Conservation (phyloP, 352 stramenopile species). For the Phytophthora syringae region DNA sequence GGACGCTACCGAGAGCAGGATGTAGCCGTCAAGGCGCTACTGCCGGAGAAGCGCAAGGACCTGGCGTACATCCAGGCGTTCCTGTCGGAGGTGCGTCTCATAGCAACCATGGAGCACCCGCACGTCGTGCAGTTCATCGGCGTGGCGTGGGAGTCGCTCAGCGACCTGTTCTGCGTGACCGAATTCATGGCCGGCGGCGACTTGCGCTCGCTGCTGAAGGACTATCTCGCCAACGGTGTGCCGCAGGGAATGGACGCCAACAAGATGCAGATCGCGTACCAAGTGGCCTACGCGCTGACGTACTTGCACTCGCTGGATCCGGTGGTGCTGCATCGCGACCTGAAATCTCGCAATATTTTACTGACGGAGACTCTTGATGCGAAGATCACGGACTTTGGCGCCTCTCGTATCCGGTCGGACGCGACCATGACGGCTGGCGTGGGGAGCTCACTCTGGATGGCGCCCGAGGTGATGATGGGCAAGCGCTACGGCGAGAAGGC, state of each 20-base stretch:
- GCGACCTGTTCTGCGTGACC: conserved; percentile 47
- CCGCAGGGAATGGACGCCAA: conserved; percentile 28
- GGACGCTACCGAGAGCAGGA: conserved; percentile 42
- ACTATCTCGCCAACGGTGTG: conserved; percentile 19
- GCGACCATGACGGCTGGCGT: too few relatives aligned
- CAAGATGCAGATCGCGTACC: conserved; percentile 43
- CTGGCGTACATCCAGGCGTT: conserved; percentile 46
- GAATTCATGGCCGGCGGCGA: conserved; percentile 61
- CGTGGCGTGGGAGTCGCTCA: conserved; percentile 56
- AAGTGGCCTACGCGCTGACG: conserved; percentile 39
- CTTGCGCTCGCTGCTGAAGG: conserved; percentile 44
- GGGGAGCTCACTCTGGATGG: too few relatives aligned
- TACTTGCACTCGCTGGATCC: conserved; percentile 35
- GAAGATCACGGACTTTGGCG: conserved; percentile 62
- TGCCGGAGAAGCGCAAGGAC: conserved; percentile 46
- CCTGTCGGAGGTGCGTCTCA: conserved; percentile 48
- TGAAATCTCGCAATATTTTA: conserved; percentile 73
- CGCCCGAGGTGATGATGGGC: too few relatives aligned
- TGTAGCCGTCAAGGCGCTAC: conserved; percentile 50
- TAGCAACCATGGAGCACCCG: conserved; percentile 50
- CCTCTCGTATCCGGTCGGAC: too few relatives aligned
- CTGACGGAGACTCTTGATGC: conserved; percentile 43
- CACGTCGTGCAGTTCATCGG: too few relatives aligned
- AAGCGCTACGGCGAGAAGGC: too few relatives aligned
- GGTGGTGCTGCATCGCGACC: conserved; percentile 53